A percentile compares a stretch with the other conserved stretches of the same genome.
Conservation (phyloP, 2,329 filamentous ascomycete species). For the Nemania sp. region DNA sequence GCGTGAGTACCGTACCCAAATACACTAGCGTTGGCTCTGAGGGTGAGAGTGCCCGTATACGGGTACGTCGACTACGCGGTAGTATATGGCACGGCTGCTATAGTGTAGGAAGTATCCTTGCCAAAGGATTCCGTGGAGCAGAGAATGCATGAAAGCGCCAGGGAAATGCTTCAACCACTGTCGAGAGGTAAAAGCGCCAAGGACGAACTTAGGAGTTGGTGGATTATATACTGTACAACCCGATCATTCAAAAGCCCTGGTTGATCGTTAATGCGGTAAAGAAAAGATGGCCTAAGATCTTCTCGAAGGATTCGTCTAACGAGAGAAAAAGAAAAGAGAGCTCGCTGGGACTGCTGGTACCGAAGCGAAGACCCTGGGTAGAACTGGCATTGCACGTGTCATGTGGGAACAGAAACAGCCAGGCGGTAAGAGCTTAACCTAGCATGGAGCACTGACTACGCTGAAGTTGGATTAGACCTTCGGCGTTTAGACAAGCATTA, state of each 20-base stretch:
- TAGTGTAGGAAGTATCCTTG: constrained; percentile 9
- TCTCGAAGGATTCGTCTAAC: constrained; percentile 29
- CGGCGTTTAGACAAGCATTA: constrained; percentile 1
- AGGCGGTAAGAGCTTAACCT: constrained; percentile 33
- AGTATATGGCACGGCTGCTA: not conserved
- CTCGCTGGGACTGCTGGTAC: not conserved
- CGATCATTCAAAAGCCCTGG: not conserved
- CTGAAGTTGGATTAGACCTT: not conserved
- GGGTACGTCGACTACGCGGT: not conserved
- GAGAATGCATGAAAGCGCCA: not conserved
- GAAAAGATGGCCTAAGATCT: constrained; percentile 2
- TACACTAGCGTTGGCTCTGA: not conserved
- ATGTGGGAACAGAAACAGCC: constrained; percentile 26
- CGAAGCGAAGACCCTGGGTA: constrained; percentile 17
- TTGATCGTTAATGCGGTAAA: not conserved
- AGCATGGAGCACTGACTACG: constrained; percentile 6
- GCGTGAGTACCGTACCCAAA: not conserved
- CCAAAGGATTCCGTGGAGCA: constrained; percentile 9
- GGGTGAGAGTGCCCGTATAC: not conserved
- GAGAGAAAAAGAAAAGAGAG: constrained; percentile 20
- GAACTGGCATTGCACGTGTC: constrained; percentile 25
- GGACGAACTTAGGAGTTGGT: not conserved
- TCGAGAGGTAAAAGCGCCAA: not conserved
- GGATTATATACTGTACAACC: not conserved
- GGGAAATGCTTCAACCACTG: not conserved